These are phyloP conservation scores for Lipomyces lipofer DNA, from an alignment of 805 yeast genomes.

Conservation along the genomic window DNA sequence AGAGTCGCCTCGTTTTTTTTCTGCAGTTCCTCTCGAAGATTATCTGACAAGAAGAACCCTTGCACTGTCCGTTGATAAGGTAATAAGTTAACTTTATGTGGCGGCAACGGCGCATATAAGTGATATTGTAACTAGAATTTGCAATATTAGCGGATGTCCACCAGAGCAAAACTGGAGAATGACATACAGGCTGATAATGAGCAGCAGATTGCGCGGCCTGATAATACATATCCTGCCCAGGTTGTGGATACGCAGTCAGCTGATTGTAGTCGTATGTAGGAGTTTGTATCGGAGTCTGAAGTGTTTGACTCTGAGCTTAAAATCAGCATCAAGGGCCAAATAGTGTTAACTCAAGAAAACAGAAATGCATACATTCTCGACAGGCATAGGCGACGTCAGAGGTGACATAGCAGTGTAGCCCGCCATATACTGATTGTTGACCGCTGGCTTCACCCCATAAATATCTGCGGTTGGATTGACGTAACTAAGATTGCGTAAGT, in stretches of 20 bases:
- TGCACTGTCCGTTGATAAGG: conserved; percentile 72
- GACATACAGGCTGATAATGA: conserved; percentile 31
- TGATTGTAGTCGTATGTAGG: conserved; percentile 19
- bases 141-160: background rate
- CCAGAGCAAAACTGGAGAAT: background rate
- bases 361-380: conserved; percentile 9
- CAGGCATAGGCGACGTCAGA: conserved; percentile 7
- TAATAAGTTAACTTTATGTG: conserved; percentile 60
- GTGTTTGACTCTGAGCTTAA: too few species aligned
- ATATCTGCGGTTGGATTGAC: conserved; percentile 8
- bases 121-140: conserved; percentile 62
- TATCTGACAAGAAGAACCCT: conserved; percentile 69
- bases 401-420: conserved; percentile 10
- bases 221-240: conserved; percentile 26
- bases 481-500: background rate
- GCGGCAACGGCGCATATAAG: conserved; percentile 86
- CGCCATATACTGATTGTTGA: conserved; percentile 12
- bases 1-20: conserved; percentile 78
- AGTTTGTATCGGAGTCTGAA: conserved; percentile 1
- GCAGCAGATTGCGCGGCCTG: conserved; percentile 37
- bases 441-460: conserved; percentile 4
- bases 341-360: background rate
- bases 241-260: conserved; percentile 8
- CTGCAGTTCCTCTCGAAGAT: conserved; percentile 69
- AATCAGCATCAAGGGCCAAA: background rate